Base-by-base conservation (phyloP, 495 filamentous ascomycete genomes). In the Pseudevernia furfuracea region DNA sequence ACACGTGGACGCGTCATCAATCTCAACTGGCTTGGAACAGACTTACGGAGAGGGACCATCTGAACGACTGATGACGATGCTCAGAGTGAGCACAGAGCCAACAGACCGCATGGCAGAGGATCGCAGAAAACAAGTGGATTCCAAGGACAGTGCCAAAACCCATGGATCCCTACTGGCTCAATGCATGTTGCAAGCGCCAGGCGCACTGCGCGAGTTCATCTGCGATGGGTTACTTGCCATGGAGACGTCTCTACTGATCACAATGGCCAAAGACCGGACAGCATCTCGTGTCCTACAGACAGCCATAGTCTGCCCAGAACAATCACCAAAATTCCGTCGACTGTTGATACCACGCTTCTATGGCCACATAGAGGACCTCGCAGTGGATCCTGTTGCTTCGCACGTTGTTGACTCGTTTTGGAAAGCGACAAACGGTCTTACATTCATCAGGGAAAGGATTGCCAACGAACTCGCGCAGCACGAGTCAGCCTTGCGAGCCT, bases 331-430 rank as follows among this genome's bases (percentile, higher is more conserved):
- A 23, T 84, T 77, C 76, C 87, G 74, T 68, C 85, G 88, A 53
- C 83, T 85, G 60, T 73, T 89, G 58, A 81, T 86, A 44, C 78
- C 82, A 62, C 77, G 75, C 17, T 86, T 90, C 71, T 80, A 77
- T 37, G 79, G 82, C 25, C 76, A 85, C 64, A 74, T 88, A 10
- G 79, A 80, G 43, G 78, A 83, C 3, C 81, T 98, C 41, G 85
- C 92, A 1, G 74, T 85, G 36, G 85, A 91, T 64, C 82, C 81
- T 53, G 81, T 85, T 61, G 92, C 88, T 34, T 91, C 88, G 21
- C 88, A 88, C 71, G 83, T 96, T 25, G 80, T 96, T 17, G 91
- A 92, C 73, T 79, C 84, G 25, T 78, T 96, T 37, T 92, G 92
- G 82, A 67, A 78, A 15, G 87, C 83, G 30, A 87, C 87, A 15